These are phyloP conservation scores for Lactifluus volemus DNA, from an alignment of 768 basidiomycete genomes.

Conservation along the genomic window DNA sequence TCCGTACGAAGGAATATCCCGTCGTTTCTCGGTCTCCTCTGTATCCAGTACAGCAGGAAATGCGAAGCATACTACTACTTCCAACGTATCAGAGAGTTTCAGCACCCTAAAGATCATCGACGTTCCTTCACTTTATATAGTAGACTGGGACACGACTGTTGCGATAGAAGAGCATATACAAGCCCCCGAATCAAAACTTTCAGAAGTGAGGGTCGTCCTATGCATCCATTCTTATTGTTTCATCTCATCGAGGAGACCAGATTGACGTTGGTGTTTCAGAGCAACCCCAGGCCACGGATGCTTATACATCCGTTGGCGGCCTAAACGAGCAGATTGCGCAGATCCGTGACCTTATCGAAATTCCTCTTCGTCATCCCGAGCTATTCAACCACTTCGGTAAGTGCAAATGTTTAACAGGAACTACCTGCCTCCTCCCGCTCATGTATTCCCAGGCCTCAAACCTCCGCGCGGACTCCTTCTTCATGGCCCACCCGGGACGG, in stretches of 20 bases:
- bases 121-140: slow-evolving; percentile 43
- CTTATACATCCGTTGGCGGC: slow-evolving; percentile 84
- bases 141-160: slow-evolving; percentile 62
- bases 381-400: slow-evolving; percentile 67
- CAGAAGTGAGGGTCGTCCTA: slow-evolving; percentile 13
- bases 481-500: slow-evolving; percentile 94
- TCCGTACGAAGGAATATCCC: slow-evolving; percentile 49
- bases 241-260: background rate
- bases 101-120: slow-evolving; percentile 37
- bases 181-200: slow-evolving; percentile 19
- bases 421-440: background rate
- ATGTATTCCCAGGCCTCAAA: slow-evolving; percentile 58
- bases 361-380: slow-evolving; percentile 76
- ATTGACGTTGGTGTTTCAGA: slow-evolving; percentile 33
- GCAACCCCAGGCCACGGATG: slow-evolving; percentile 37
- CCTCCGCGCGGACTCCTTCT: slow-evolving; percentile 94
- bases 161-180: slow-evolving; percentile 30
- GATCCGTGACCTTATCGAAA: slow-evolving; percentile 79
- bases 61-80: slow-evolving; percentile 16
- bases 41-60: slow-evolving; percentile 29
- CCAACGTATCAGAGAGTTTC: slow-evolving; percentile 35
- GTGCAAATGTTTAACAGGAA: background rate
- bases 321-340: slow-evolving; percentile 79
- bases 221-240: background rate
- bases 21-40: slow-evolving; percentile 47